These are phyloP conservation scores for Russula dissimulans DNA, from an alignment of 768 basidiomycete species.

Conservation along the genomic window DNA sequence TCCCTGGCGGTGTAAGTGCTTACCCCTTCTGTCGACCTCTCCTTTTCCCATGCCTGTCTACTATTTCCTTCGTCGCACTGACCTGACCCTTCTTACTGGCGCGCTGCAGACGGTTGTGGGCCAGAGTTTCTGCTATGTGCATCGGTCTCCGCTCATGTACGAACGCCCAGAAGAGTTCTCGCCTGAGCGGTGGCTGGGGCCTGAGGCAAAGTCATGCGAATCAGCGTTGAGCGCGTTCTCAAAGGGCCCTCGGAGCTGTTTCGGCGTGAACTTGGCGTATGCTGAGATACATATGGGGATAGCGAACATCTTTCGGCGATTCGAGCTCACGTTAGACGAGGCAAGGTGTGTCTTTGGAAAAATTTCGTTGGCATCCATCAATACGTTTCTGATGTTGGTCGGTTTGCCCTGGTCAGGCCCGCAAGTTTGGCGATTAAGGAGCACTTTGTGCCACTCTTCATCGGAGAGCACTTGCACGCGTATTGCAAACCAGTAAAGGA, in stretches of 20 bases:
- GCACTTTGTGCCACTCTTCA: slow-evolving; percentile 8
- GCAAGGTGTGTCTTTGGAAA: neutral
- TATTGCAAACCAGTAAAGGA: slow-evolving; percentile 1
- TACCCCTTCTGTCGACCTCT: neutral
- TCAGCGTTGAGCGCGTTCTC: slow-evolving; percentile 36
- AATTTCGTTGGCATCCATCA: too few species aligned
- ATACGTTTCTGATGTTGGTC: neutral
- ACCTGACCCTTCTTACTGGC: too few species aligned
- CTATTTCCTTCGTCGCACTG: too few species aligned
- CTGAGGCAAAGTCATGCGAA: slow-evolving; percentile 30
- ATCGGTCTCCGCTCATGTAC: slow-evolving; percentile 33
- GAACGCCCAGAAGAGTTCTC: slow-evolving; percentile 31
- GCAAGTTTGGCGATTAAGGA: slow-evolving; percentile 9
- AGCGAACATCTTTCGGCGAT: slow-evolving; percentile 33
- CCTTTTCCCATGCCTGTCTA: too few species aligned
- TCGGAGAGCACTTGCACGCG: neutral
- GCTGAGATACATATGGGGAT: slow-evolving; percentile 36
- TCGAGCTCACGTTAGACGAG: slow-evolving; percentile 29
- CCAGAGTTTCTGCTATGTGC: slow-evolving; percentile 32
- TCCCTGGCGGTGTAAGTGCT: slow-evolving; percentile 33
- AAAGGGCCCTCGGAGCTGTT: slow-evolving; percentile 37
- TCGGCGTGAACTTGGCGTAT: slow-evolving; percentile 39
- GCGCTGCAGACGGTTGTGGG: slow-evolving; percentile 32
- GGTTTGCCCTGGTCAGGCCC: neutral
- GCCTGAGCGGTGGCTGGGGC: slow-evolving; percentile 37